Evolutionary conservation across 2,329 filamentous ascomycete genomes (phyloP).

Genomic region (Juglanconis oblonga): DNA sequence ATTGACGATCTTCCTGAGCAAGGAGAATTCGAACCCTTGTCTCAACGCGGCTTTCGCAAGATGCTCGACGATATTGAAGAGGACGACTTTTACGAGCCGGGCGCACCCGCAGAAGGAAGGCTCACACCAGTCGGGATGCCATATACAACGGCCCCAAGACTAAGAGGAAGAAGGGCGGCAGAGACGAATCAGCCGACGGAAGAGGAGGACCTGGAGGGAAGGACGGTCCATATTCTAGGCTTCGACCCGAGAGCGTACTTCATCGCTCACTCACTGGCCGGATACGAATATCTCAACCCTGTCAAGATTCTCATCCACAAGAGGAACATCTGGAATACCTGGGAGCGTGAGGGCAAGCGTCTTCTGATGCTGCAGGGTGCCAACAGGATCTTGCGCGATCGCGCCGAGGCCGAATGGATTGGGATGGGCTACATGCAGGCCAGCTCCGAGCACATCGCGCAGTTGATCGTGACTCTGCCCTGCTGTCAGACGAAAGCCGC

Average conservation of each 20-base stretch:
- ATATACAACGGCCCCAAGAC: conserved; percentile 4
- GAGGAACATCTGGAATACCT: conserved; percentile 22
- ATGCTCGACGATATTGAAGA: conserved; percentile 14
- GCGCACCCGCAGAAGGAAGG: not conserved
- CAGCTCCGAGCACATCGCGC: conserved; percentile 21
- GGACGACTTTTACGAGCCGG: conserved; percentile 3
- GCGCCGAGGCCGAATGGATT: conserved; percentile 24
- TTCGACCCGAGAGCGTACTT: conserved; percentile 21
- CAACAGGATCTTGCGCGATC: conserved; percentile 14
- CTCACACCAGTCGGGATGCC: conserved; percentile 4
- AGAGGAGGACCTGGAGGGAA: not conserved
- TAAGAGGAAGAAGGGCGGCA: not conserved
- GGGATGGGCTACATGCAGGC: conserved; percentile 5
- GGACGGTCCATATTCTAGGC: conserved; percentile 15
- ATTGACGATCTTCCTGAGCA: conserved; percentile 6
- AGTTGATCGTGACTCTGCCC: conserved; percentile 31
- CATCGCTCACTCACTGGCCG: conserved; percentile 29
- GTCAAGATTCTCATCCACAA: conserved; percentile 28
- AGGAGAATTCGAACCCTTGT: conserved; percentile 11
- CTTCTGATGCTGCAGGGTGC: conserved; percentile 21
- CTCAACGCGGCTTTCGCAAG: not conserved
- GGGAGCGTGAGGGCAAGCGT: conserved; percentile 20
- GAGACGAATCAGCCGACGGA: not conserved
- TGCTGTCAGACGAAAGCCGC: conserved; percentile 24
- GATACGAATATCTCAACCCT: conserved; percentile 25